Base-by-base conservation (phyloP, 2,329 filamentous ascomycete species). In the Fusarium sp. region DNA sequence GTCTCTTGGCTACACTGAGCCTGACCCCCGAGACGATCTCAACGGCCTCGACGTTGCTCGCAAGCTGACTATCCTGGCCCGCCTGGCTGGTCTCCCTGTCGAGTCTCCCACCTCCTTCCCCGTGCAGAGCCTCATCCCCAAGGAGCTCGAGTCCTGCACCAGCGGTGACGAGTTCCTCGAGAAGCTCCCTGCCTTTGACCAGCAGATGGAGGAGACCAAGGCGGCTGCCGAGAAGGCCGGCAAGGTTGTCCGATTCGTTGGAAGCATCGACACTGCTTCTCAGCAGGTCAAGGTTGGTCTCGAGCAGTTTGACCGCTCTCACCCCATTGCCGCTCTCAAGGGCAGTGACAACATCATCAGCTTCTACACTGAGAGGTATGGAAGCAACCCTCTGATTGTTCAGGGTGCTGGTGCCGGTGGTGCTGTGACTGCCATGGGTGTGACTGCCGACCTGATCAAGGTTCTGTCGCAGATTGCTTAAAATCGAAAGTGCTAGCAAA, bases 281-380 rank as follows among this genome's bases (percentile, higher is more conserved):
- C 93, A 94, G 82, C 86, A 91, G 77, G 93, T 98, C 82, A 97
- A 95, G 87, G 97, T 99, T 67, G 96, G 97, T 3, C 85, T 99
- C 74, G 93, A 98, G 88, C 94, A 93, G 85, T 95, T 95, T 78
- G 95, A 97, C 76, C 91, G 90, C 77, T 94, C 93, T 70, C 95
- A 97, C 81, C 94, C 97, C 14, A 98, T 99, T 85, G 97, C 97
- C 15, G 93, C 94, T 57, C 88, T 99, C 67, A 97, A 98, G 89
- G 97, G 97, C 38, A 98, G 95, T 83, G 97, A 98, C 82, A 99
- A 99, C 87, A 97, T 99, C 82, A 98, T 99, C 81, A 97, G 93
- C 87, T 98, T 99, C 87, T 97, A 98, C 85, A 99, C 97, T 7
- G 93, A 97, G 88, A 90, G 97, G 79, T 99, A 99, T 81, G 95